Percentiles rank a stretch among this genome's conserved stretches.
These are phyloP conservation scores for Sanghuangporus sanghuang DNA, from an alignment of 1,284 basidiomycete species.

Conservation along the genomic window DNA sequence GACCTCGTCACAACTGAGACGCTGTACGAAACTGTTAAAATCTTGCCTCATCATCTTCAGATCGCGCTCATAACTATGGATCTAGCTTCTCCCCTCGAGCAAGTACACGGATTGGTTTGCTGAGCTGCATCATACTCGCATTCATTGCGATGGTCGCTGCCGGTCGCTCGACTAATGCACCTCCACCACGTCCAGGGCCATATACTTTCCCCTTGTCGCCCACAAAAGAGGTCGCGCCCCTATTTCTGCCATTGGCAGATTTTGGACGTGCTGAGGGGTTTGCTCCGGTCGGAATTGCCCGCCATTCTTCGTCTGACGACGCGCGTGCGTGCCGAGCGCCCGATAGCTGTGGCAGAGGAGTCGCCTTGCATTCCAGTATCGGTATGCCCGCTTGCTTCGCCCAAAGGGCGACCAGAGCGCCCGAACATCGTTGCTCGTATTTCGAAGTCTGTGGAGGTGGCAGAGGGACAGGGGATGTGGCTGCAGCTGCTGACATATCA, in stretches of 20 bases:
- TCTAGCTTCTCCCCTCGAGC: slow-evolving; percentile 79
- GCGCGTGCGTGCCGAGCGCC: slow-evolving; percentile 16
- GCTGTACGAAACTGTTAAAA: background rate
- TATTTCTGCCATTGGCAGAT: background rate
- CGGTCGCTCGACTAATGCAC: slow-evolving; percentile 58
- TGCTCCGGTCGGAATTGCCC: background rate
- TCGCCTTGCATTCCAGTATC: slow-evolving; percentile 49
- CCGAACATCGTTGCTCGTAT: slow-evolving; percentile 59
- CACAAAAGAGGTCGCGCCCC: background rate
- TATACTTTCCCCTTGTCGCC: slow-evolving; percentile 20
- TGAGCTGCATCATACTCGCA: slow-evolving; percentile 65
- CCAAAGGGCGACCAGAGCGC: slow-evolving; percentile 60
- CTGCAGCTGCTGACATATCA: slow-evolving; percentile 26
- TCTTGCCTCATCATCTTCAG: background rate
- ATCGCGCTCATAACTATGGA: slow-evolving; percentile 21
- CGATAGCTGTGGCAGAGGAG: slow-evolving; percentile 24
- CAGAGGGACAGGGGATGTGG: slow-evolving; percentile 56
- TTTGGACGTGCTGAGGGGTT: slow-evolving; percentile 1
- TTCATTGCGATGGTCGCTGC: slow-evolving; percentile 70
- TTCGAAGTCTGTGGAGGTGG: slow-evolving; percentile 54
- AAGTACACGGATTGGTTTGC: slow-evolving; percentile 67
- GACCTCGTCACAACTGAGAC: slow-evolving; percentile 3
- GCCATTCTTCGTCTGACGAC: slow-evolving; percentile 17
- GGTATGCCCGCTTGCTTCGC: slow-evolving; percentile 55
- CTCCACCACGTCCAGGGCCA: slow-evolving; percentile 24